Evolutionary conservation across 768 basidiomycete species (phyloP), one percentile per base, ranked within the genome.

Genomic region (Sarcomyxa edulis): DNA sequence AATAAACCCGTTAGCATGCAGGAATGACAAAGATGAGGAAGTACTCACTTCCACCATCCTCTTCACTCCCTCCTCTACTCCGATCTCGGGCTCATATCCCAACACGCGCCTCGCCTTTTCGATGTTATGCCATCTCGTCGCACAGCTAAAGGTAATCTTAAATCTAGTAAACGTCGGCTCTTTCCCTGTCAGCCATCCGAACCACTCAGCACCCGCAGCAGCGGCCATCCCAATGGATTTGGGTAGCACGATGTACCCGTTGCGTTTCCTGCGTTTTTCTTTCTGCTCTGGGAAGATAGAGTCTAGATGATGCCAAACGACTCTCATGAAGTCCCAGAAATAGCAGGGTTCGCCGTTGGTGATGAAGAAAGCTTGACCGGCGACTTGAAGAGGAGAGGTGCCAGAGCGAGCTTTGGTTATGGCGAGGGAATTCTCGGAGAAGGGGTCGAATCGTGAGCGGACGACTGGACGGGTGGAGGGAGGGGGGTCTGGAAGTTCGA

Each of bases 341-440:
- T 90, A 89, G 40, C 82, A 72, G 2, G 94, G 95, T 55, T 98
- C 94, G 45, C 93, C 92, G 54, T 98, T 98, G 40, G 93, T 94
- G 62, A 99, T 88, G 72, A 92, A 95, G 68, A 93, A 99, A 3
- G 65, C 88, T 58, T 97, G 88, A 0, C 95, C 95, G 4, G 91
- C 93, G 37, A 97, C 88, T 48, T 82, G 74, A 7, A 92, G 69
- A 6, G 81, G 78, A 35, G 74, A 72, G 0, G 57, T 57, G 5
- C 71, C 64, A 32, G 63, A 48, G 18, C 51, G 47, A 12, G 74
- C 48, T 48, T 76, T 74, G 19, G 72, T 63, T 31, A 72, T 66
- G 21, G 66, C 71, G 39, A 90, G 62, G 10, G 72, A 69, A 20
- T 61, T 55, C 7, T 78, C 76, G 3, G 81, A 74, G 39, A 93